Evolutionary conservation across 2,329 filamentous ascomycete species (phyloP).

Genomic region (Sporothrix humicola): DNA sequence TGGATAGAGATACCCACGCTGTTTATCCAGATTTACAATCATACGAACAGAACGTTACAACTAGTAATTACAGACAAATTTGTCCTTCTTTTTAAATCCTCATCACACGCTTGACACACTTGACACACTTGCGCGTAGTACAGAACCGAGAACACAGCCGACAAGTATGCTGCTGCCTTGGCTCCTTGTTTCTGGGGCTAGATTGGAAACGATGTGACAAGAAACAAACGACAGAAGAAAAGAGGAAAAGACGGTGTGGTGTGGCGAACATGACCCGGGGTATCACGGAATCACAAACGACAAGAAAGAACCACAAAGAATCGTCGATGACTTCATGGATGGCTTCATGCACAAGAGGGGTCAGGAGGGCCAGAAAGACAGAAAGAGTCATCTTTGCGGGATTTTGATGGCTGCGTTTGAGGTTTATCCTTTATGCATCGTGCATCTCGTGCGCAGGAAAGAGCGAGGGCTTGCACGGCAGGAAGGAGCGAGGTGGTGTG

Average conservation of each 20-base stretch:
- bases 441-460: background rate
- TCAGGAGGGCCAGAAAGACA: constrained; percentile 1
- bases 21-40: constrained; percentile 22
- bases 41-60: constrained; percentile 8
- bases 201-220: background rate
- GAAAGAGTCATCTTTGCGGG: constrained; percentile 27
- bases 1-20: constrained; percentile 36
- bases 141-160: background rate
- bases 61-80: background rate
- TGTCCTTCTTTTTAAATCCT: background rate
- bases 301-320: too few species aligned
- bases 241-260: constrained; percentile 4
- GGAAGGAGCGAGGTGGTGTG: background rate
- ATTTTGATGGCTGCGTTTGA: background rate
- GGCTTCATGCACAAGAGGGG: background rate
- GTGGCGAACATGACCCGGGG: background rate
- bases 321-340: background rate
- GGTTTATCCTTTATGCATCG: background rate
- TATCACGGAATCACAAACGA: background rate
- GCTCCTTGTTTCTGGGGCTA: background rate
- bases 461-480: background rate
- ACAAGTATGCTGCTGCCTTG: background rate
- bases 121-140: constrained; percentile 15
- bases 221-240: too few species aligned
- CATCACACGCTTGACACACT: background rate